Percentiles rank a stretch among this genome's conserved stretches.
Conservation (phyloP, 768 basidiomycete genomes). For the Lactifluus pinguis region DNA sequence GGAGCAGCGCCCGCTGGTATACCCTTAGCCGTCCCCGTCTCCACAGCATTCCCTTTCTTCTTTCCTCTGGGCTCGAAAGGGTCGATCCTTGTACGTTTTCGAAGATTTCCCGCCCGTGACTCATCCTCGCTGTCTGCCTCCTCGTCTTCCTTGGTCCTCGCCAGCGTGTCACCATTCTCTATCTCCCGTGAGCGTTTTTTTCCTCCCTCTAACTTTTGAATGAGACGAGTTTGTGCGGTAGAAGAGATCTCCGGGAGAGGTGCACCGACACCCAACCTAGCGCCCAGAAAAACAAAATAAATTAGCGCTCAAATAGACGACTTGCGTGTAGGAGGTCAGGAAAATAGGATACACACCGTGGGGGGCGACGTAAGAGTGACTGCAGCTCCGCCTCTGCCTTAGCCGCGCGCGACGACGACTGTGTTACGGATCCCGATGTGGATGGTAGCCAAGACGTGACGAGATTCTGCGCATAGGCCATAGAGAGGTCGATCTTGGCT, state of each 20-base stretch:
- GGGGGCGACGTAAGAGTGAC: conserved; percentile 58
- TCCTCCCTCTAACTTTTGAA: conserved; percentile 42
- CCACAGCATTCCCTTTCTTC: conserved; percentile 30
- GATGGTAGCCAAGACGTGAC: conserved; percentile 63
- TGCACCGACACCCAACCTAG: conserved; percentile 71
- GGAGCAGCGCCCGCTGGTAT: not conserved
- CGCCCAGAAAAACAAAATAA: not conserved
- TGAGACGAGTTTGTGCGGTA: conserved; percentile 39
- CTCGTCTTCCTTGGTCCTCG: conserved; percentile 31
- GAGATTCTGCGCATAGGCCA: conserved; percentile 66
- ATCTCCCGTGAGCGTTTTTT: conserved; percentile 42
- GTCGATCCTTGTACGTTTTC: conserved; percentile 51
- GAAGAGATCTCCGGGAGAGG: conserved; percentile 38
- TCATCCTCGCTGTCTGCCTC: conserved; percentile 33
- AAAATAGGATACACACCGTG: conserved; percentile 42
- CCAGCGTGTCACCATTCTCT: conserved; percentile 24
- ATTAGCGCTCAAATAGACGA: not conserved
- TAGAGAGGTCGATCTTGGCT: conserved; percentile 74
- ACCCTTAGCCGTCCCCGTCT: not conserved
- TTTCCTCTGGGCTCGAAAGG: conserved; percentile 38
- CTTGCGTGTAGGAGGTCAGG: not conserved
- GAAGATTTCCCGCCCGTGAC: conserved; percentile 43
- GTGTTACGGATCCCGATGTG: conserved; percentile 19
- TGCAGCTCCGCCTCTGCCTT: conserved; percentile 42
- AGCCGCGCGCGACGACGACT: conserved; percentile 14